Evolutionary conservation across 495 filamentous ascomycete species (phyloP).

Genomic region (Copromyces sp.): DNA sequence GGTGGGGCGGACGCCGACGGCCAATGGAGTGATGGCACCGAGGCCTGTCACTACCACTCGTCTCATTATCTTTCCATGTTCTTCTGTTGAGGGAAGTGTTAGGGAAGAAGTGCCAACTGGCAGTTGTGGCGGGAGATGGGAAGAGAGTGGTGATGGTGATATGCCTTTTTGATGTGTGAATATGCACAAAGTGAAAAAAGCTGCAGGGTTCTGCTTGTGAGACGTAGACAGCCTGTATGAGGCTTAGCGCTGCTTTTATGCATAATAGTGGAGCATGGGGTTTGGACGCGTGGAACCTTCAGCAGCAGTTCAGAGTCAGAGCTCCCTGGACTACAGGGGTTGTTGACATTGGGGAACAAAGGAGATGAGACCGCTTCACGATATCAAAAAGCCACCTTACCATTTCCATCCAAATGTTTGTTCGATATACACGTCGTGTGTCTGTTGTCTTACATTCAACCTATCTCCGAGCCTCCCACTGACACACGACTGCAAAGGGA

Average conservation of each 20-base stretch:
- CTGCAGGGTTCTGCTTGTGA: not conserved
- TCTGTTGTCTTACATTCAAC: not conserved
- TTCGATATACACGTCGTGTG: not conserved
- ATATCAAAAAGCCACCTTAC: not conserved
- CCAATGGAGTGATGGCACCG: slow-evolving; percentile 84
- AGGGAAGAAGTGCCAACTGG: not conserved
- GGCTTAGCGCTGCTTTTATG: not conserved
- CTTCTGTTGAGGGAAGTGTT: not conserved
- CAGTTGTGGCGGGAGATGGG: not conserved
- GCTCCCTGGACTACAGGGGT: not conserved
- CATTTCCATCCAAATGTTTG: not conserved
- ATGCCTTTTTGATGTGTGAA: not conserved
- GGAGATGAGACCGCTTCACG: not conserved
- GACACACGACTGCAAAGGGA: not conserved
- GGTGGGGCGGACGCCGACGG: slow-evolving; percentile 64
- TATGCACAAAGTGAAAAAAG: not conserved
- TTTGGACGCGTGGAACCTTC: not conserved
- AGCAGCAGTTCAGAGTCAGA: not conserved
- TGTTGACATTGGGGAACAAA: not conserved
- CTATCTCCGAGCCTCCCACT: not conserved
- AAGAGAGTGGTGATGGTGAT: not conserved
- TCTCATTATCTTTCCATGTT: slow-evolving; percentile 50
- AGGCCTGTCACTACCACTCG: slow-evolving; percentile 93
- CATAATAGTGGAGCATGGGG: not conserved
- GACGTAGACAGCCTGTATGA: not conserved